Conservation (phyloP, 2,329 filamentous ascomycete genomes). For the Pestalotiopsis sp. region DNA sequence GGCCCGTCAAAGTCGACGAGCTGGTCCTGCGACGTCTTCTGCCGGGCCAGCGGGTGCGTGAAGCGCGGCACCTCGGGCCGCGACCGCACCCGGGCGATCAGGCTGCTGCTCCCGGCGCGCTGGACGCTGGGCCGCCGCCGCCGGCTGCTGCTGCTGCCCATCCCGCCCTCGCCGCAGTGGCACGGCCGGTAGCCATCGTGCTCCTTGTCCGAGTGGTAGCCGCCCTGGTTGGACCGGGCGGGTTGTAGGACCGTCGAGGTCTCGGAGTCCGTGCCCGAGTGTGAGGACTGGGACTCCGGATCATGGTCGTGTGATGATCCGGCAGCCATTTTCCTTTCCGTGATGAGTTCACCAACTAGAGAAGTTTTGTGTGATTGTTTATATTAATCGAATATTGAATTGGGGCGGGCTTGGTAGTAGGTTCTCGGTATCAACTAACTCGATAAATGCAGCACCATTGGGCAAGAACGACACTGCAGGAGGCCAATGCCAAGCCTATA, state of each 20-base stretch:
- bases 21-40: slow-evolving; percentile 44
- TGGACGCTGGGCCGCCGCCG: slow-evolving; percentile 28
- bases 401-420: background rate
- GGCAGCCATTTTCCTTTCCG: background rate
- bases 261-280: background rate
- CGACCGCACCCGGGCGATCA: slow-evolving; percentile 46
- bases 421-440: background rate
- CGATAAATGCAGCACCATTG: background rate
- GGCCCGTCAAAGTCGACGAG: slow-evolving; percentile 75
- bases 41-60: slow-evolving; percentile 41
- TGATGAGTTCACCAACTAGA: background rate
- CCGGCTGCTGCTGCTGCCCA: slow-evolving; percentile 7
- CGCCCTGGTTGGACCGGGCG: background rate
- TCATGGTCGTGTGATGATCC: background rate
- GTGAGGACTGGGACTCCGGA: background rate
- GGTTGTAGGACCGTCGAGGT: background rate
- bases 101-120: slow-evolving; percentile 34
- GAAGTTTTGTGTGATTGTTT: background rate
- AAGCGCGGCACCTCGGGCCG: slow-evolving; percentile 36
- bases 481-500: background rate
- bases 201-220: slow-evolving; percentile 15
- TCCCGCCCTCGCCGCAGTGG: slow-evolving; percentile 18
- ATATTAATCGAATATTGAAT: background rate
- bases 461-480: background rate
- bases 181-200: slow-evolving; percentile 33